A percentile compares a stretch with the other conserved stretches of the same genome.
Conservation (phyloP, 495 filamentous ascomycete genomes). For the Pseudomonodictys pantanalensis region DNA sequence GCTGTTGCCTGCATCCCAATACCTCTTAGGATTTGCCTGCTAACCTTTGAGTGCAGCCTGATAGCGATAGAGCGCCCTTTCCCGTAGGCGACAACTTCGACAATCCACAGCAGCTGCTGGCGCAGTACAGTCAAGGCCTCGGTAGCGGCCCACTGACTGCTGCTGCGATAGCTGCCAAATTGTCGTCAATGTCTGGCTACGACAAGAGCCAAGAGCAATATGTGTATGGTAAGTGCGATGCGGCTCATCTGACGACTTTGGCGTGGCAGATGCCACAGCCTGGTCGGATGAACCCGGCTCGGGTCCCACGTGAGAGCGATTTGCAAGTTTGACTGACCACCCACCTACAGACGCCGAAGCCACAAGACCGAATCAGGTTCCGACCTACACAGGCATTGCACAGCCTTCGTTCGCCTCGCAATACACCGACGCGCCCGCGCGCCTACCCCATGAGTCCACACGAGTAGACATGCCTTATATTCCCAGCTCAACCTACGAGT, state of each 20-base stretch:
- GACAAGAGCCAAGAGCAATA: constrained; percentile 48
- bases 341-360: constrained; percentile 35
- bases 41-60: constrained; percentile 30
- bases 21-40: constrained; percentile 26
- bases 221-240: constrained; percentile 48
- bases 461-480: constrained; percentile 36
- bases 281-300: constrained; percentile 29
- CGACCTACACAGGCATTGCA: constrained; percentile 37
- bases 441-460: constrained; percentile 38
- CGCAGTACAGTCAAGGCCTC: constrained; percentile 34
- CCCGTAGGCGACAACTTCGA: constrained; percentile 26
- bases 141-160: constrained; percentile 30
- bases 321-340: constrained; percentile 37
- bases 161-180: constrained; percentile 33
- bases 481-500: constrained; percentile 36
- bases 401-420: constrained; percentile 40
- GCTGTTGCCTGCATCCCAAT: constrained; percentile 32
- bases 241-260: constrained; percentile 32
- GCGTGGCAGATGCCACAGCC: constrained; percentile 29
- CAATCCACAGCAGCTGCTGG: constrained; percentile 21
- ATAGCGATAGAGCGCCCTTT: constrained; percentile 28
- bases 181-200: constrained; percentile 57
- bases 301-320: constrained; percentile 32
- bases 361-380: constrained; percentile 44
- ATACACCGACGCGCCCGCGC: constrained; percentile 39